A percentile compares a stretch with the other conserved stretches of the same genome.
phyloP scores from a whole-genome alignment of 108 stramenopile species.

The Skeletonema menzelii region DNA sequence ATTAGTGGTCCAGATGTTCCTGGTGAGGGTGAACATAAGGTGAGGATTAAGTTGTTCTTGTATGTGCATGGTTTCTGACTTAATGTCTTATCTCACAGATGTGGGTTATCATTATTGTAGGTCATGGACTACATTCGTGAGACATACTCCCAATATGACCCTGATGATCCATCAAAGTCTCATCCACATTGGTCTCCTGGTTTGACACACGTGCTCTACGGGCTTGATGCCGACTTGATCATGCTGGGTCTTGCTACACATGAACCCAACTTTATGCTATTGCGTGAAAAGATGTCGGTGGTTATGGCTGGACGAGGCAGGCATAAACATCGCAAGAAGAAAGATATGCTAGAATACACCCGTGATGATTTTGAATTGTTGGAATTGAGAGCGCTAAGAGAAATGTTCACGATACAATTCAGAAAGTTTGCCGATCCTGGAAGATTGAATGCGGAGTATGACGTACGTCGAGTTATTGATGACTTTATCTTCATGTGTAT shows the following conservation, averaged over 20 bases:
- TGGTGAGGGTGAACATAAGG: constrained; percentile 98
- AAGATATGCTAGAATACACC: constrained; percentile 93
- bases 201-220: constrained; percentile 94
- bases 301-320: constrained; percentile 89
- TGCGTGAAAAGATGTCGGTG: constrained; percentile 97
- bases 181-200: constrained; percentile 61
- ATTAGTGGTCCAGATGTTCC: constrained; percentile 98
- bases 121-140: constrained; percentile 96
- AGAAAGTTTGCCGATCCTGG: constrained; percentile 68
- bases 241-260: constrained; percentile 97
- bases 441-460: constrained; percentile 54
- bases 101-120: constrained; percentile 10
- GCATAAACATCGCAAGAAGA: constrained; percentile 86
- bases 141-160: constrained; percentile 49
- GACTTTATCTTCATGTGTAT: constrained; percentile 99
- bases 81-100: background rate
- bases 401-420: constrained; percentile 93
- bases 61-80: background rate
- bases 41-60: constrained; percentile 13
- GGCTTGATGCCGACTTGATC: constrained; percentile 98
- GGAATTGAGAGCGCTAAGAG: constrained; percentile 80
- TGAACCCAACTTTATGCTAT: constrained; percentile 94
- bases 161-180: constrained; percentile 22
- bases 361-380: constrained; percentile 94
- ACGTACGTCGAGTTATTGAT: constrained; percentile 91